Conservation (phyloP, 257 asterid species). For the Gentiana macrophylla region DNA sequence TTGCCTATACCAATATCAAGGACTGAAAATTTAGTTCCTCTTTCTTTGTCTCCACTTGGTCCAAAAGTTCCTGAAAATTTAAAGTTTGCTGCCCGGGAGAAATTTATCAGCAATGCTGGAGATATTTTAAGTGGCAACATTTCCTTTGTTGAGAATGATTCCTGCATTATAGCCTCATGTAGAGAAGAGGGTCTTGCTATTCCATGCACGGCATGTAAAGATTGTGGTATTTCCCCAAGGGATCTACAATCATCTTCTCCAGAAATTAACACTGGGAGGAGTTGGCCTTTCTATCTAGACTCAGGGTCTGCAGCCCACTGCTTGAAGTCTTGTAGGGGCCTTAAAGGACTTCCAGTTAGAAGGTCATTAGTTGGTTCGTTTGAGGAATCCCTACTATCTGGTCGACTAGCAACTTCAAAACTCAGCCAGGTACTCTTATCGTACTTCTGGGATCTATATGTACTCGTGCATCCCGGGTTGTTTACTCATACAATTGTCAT, state of each 20-base stretch:
- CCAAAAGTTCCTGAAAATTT: constrained; percentile 27
- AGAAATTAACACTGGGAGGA: constrained; percentile 24
- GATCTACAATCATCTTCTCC: constrained; percentile 28
- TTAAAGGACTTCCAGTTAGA: constrained; percentile 51
- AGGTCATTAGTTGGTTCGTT: constrained; percentile 81
- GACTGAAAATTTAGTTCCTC: constrained; percentile 25
- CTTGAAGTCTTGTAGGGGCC: constrained; percentile 27
- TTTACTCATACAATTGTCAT: no score
- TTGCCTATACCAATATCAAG: constrained; percentile 19
- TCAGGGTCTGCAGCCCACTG: constrained; percentile 19
- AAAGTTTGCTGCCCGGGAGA: constrained; percentile 17
- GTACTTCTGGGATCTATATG: no score
- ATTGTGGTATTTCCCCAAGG: constrained; percentile 14
- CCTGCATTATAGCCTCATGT: constrained; percentile 26
- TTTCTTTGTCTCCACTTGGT: constrained; percentile 56
- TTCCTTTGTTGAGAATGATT: constrained; percentile 29
- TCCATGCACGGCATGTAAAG: constrained; percentile 27
- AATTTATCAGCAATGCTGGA: constrained; percentile 19
- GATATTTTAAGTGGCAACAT: constrained; percentile 18
- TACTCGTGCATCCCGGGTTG: neutral
- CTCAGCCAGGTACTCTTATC: constrained; percentile 38
- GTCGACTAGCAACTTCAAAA: constrained; percentile 56
- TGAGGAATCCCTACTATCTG: constrained; percentile 84
- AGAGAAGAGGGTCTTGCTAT: constrained; percentile 34
- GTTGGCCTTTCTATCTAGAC: constrained; percentile 32